Evolutionary conservation across 768 basidiomycete genomes (phyloP), one percentile per base, ranked within the genome.

Genomic region (Albatrellus ellisii): DNA sequence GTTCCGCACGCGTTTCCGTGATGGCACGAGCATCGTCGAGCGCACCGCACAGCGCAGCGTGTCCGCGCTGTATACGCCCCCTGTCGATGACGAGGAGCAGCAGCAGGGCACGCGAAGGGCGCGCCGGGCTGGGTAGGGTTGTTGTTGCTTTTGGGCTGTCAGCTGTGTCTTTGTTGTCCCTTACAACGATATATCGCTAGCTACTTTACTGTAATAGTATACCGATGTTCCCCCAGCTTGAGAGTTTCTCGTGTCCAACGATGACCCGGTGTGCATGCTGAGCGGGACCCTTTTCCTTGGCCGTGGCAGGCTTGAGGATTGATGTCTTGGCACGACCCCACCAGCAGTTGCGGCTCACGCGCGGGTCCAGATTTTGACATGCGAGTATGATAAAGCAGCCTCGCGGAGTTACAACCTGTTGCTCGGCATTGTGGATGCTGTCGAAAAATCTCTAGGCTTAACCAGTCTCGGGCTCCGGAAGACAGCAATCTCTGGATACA

Each of bases 1-100:
- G 25, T 99, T 98, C 70, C 73, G 80, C 26, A 84, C 92, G 11
- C 74, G 85, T 41, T 97, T 98, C 68, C 70, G 88, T 24, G 91
- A 99, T 54, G 94, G 92, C 3, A 98, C 91, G 4, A 86, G 80
- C 18, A 69, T 94, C 40, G 89, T 94, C 20, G 87, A 94, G 57
- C 68, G 84, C 40, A 86, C 83, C 0, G 77, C 67, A 7, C 73
- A 80, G 50, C 62, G 81, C 48, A 75, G 76, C n/a, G 61, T 59
- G 20, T 78, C 77, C 5, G 48, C 55, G 9, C 24, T 69, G 42
- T 70, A 70, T 39, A 51, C 46, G 18, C 33, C 20, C 1, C 42
- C 36, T 11, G 34, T 36, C 2, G 46, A 47, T n/a, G 22, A 35
- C 24, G 48, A 25, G 3, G 27, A 37, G 6, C 26, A 15, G 7